A percentile compares a stretch with the other conserved stretches of the same genome.
These are phyloP conservation scores for Saccharomycopsis crataegensis DNA, from an alignment of 1,139 yeast genomes.

Conservation along the genomic window DNA sequence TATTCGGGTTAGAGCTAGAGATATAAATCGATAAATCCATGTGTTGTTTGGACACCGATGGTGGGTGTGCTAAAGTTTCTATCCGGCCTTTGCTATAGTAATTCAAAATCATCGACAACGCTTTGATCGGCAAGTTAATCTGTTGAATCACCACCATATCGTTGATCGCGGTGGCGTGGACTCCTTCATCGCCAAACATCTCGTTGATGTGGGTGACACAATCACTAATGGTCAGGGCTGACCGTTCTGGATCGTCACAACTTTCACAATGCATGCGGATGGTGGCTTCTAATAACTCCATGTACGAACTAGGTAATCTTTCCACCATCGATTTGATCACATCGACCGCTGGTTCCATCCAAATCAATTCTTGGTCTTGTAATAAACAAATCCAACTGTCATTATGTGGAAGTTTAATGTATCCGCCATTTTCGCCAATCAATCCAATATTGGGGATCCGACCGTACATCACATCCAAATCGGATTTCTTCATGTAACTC, in stretches of 20 bases:
- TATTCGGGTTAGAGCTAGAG: slow-evolving; percentile 35
- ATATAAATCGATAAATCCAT: slow-evolving; percentile 31
- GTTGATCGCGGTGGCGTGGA: slow-evolving; percentile 73
- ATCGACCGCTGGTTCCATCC: slow-evolving; percentile 58
- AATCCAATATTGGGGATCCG: slow-evolving; percentile 68
- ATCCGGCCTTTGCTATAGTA: slow-evolving; percentile 24
- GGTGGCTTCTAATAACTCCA: slow-evolving; percentile 69
- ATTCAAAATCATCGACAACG: slow-evolving; percentile 36
- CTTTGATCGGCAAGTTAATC: slow-evolving; percentile 43
- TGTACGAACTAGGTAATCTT: slow-evolving; percentile 70
- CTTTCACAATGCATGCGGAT: slow-evolving; percentile 67
- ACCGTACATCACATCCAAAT: slow-evolving; percentile 60
- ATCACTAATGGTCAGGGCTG: slow-evolving; percentile 70
- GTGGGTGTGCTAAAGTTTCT: slow-evolving; percentile 22
- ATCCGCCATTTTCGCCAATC: slow-evolving; percentile 86
- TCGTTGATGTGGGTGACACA: slow-evolving; percentile 81
- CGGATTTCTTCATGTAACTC: slow-evolving; percentile 55
- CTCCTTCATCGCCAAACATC: slow-evolving; percentile 51
- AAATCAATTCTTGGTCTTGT: slow-evolving; percentile 43
- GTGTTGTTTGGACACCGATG: slow-evolving; percentile 14
- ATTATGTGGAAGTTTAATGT: slow-evolving; percentile 41
- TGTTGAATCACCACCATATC: slow-evolving; percentile 63
- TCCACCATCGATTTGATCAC: slow-evolving; percentile 64
- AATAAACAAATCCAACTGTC: slow-evolving; percentile 61
- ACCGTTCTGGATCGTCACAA: slow-evolving; percentile 63